Evolutionary conservation across 345 rosid species (phyloP), one percentile per base, ranked within the genome.

Genomic region (Anastatica hierochuntica): DNA sequence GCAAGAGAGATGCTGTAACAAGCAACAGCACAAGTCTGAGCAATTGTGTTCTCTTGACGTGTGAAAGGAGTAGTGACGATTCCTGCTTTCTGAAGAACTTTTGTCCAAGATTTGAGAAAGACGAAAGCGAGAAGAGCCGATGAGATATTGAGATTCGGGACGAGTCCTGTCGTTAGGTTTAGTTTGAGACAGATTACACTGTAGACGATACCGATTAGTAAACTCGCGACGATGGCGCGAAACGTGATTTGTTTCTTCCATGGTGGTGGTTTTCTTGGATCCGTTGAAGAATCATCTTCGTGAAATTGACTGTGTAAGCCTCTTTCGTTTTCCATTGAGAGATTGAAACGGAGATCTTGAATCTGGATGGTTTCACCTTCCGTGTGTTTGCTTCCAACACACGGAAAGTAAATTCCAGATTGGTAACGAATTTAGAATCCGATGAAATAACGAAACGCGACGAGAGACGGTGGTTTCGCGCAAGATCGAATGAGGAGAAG

Each of bases 91-190:
- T 83, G 79, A 6, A 88, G 78, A 49, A 92, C 61, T 60, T 81
- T 77, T 16, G 97, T 83, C 97, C 98, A 88, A 0, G 90, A 69
- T 64, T 68, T 79, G 31, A 92, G 56, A 47, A 85, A 70, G 17
- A 92, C 86, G 43, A 77, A 88, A 14, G 86, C 95, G 0, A 92
- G 71, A 0, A 92, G 88, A 41, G 98, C 98, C 19, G 94, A 95
- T 29, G 98, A 92, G 72, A 92, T 95, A 41, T 92, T 92, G 50
- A 92, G 87, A 64, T 88, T 92, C 7, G 98, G 98, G 23, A 92
- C 95, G 23, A 92, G 68, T 11, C 97, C 98, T 5, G 98, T 88
- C 12, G 95, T 92, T 8, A 92, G 83, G 53, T 85, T 92, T 42
- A 92, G 80, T 71, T 92, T 92, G 76, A 64, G 79, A 24, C 88